Percentiles rank a stretch among this genome's conserved stretches.
These are phyloP conservation scores for Escovopsis sp. DNA, from an alignment of 2,329 filamentous ascomycete species.

Conservation along the genomic window DNA sequence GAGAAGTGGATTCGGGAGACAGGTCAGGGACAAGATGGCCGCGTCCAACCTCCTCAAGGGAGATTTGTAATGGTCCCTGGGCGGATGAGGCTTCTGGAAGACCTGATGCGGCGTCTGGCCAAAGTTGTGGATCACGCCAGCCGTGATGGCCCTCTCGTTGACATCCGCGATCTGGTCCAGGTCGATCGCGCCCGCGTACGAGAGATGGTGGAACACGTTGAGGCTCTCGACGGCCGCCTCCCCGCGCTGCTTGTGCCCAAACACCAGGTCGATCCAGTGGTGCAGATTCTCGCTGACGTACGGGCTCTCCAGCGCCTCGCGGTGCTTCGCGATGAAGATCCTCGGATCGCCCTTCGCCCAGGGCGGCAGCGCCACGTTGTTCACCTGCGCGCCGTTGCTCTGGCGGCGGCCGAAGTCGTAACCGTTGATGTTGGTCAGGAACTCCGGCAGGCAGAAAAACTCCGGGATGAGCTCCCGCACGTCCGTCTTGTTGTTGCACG, in stretches of 20 bases:
- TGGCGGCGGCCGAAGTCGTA: slow-evolving; percentile 89
- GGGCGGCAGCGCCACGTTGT: slow-evolving; percentile 76
- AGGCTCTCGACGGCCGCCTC: slow-evolving; percentile 81
- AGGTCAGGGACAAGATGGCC: slow-evolving; percentile 58
- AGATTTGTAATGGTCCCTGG: slow-evolving; percentile 52
- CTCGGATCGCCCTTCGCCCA: slow-evolving; percentile 96
- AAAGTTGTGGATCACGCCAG: slow-evolving; percentile 96
- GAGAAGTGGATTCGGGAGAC: slow-evolving; percentile 64
- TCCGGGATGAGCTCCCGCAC: slow-evolving; percentile 91
- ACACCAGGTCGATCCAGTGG: slow-evolving; percentile 90
- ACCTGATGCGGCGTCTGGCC: slow-evolving; percentile 95
- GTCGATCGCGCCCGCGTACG: slow-evolving; percentile 86
- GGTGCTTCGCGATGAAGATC: slow-evolving; percentile 87
- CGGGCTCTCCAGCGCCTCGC: slow-evolving; percentile 88
- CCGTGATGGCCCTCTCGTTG: slow-evolving; percentile 73
- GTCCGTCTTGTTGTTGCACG: slow-evolving; percentile 79
- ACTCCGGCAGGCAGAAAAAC: slow-evolving; percentile 94
- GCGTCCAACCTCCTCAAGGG: slow-evolving; percentile 61
- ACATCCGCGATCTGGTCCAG: slow-evolving; percentile 82
- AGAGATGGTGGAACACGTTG: slow-evolving; percentile 93
- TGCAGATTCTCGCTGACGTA: slow-evolving; percentile 83
- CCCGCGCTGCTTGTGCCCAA: slow-evolving; percentile 85
- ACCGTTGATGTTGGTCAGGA: slow-evolving; percentile 80
- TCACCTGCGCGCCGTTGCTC: slow-evolving; percentile 62
- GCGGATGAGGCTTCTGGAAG: slow-evolving; percentile 66